A percentile compares a stretch with the other conserved stretches of the same genome.
Evolutionary conservation across 2,329 filamentous ascomycete genomes (phyloP).

Genomic region (Talaromyces atroroseus): DNA sequence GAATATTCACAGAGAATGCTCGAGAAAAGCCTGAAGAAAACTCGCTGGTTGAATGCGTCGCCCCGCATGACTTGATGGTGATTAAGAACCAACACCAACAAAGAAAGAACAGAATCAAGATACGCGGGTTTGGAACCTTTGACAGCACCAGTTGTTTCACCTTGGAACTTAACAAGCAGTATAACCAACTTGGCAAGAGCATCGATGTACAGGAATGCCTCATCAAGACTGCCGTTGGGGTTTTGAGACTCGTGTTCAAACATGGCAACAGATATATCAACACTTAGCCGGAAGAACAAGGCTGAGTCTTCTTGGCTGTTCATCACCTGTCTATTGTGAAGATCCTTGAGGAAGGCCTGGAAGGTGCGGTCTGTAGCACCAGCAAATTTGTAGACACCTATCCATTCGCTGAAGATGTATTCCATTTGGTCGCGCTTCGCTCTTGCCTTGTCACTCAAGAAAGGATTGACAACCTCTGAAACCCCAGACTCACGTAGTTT

Average conservation of each 20-base stretch:
- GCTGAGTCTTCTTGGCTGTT: constrained; percentile 69
- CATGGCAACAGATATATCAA: constrained; percentile 71
- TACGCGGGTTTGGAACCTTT: constrained; percentile 63
- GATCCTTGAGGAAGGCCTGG: constrained; percentile 73
- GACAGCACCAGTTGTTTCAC: constrained; percentile 54
- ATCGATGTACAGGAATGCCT: constrained; percentile 64
- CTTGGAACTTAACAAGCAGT: constrained; percentile 67
- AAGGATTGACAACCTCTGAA: constrained; percentile 50
- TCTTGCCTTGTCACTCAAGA: constrained; percentile 51
- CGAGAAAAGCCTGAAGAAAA: constrained; percentile 88
- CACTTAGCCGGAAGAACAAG: constrained; percentile 70
- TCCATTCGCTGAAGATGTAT: constrained; percentile 95
- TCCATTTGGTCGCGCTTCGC: constrained; percentile 77
- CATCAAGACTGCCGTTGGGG: constrained; percentile 55
- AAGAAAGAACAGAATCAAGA: constrained; percentile 68
- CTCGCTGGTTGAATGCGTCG: constrained; percentile 77
- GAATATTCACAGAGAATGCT: constrained; percentile 72
- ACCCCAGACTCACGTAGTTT: constrained; percentile 54
- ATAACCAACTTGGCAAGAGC: constrained; percentile 76
- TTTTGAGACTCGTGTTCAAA: constrained; percentile 67
- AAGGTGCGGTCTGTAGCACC: constrained; percentile 67
- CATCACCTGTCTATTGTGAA: constrained; percentile 69
- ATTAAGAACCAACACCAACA: constrained; percentile 76
- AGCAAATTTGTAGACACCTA: constrained; percentile 72
- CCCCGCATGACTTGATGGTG: constrained; percentile 76